phyloP scores from a whole-genome alignment of 2,329 filamentous ascomycete genomes.

The Phialemoniopsis sp. region DNA sequence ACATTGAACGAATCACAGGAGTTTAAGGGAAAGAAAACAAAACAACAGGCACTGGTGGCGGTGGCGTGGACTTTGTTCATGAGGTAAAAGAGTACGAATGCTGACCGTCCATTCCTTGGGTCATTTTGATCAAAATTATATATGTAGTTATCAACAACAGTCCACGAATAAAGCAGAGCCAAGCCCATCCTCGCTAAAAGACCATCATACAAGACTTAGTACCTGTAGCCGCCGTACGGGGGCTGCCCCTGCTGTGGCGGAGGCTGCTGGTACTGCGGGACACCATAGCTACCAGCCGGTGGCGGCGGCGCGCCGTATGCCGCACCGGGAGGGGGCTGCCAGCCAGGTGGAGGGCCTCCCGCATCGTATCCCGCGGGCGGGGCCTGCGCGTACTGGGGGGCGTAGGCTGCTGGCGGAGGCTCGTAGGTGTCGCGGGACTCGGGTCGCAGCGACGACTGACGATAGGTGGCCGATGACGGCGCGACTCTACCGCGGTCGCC shows the following conservation, averaged over 20 bases:
- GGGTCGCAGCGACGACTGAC: conserved; percentile 47
- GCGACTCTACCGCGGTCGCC: conserved; percentile 27
- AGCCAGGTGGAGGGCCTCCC: neutral
- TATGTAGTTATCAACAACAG: no score
- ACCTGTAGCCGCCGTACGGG: conserved; percentile 10
- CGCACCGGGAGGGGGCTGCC: neutral
- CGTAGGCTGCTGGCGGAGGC: conserved; percentile 27
- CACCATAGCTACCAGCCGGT: neutral
- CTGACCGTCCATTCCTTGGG: no score
- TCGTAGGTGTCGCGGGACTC: conserved; percentile 40
- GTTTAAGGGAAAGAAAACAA: no score
- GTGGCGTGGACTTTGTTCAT: no score
- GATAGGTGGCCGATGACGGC: conserved; percentile 37
- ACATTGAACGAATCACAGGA: no score
- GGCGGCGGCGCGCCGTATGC: conserved; percentile 4
- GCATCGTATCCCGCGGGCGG: conserved; percentile 5
- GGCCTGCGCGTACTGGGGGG: conserved; percentile 7
- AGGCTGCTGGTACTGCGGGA: conserved; percentile 3
- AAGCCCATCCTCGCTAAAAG: no score
- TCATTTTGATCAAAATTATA: no score
- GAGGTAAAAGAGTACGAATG: no score
- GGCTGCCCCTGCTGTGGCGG: conserved; percentile 2
- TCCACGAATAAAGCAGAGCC: no score
- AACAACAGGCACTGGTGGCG: no score
- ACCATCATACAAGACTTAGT: no score